These are phyloP conservation scores for Lactifluus pinguis DNA, from an alignment of 768 basidiomycete genomes.

Conservation along the genomic window DNA sequence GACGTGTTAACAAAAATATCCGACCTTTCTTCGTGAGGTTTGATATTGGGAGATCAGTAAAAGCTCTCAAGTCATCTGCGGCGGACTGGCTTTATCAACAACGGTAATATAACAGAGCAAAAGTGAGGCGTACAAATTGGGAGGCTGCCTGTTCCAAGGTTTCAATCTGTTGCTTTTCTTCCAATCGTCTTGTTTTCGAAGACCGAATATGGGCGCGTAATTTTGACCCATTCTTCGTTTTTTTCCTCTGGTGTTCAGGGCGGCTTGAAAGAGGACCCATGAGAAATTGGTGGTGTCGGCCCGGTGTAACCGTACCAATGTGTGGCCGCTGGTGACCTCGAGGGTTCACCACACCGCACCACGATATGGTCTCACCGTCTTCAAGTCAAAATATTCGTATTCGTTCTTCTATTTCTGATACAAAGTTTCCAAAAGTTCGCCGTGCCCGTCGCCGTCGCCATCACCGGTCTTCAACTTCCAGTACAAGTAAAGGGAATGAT, in stretches of 20 bases:
- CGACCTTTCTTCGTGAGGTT: conserved; percentile 19
- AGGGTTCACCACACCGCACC: too few relatives aligned
- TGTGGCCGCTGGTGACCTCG: too few relatives aligned
- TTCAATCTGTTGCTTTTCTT: conserved; percentile 17
- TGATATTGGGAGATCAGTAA: conserved; percentile 18
- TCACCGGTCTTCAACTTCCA: conserved; percentile 14
- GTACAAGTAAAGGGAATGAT: conserved; percentile 8
- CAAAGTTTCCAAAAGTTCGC: conserved; percentile 2
- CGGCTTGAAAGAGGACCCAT: conserved; percentile 13
- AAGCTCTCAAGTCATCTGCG: conserved; percentile 9
- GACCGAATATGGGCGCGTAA: not conserved
- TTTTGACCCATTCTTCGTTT: conserved; percentile 4
- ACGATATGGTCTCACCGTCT: not conserved
- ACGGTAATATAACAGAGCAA: not conserved
- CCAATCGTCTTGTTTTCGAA: conserved; percentile 13
- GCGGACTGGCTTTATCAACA: conserved; percentile 8
- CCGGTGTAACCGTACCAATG: not conserved
- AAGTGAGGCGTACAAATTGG: conserved; percentile 13
- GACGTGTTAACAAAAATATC: not conserved
- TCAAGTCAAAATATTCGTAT: conserved; percentile 2
- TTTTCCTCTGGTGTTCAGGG: conserved; percentile 5
- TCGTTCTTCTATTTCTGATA: conserved; percentile 5
- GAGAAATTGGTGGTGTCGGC: conserved; percentile 1
- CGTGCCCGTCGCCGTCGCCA: conserved; percentile 11
- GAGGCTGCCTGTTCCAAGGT: conserved; percentile 12